Evolutionary conservation across 257 asterid species (phyloP).

Genomic region (Nemophila menziesii): DNA sequence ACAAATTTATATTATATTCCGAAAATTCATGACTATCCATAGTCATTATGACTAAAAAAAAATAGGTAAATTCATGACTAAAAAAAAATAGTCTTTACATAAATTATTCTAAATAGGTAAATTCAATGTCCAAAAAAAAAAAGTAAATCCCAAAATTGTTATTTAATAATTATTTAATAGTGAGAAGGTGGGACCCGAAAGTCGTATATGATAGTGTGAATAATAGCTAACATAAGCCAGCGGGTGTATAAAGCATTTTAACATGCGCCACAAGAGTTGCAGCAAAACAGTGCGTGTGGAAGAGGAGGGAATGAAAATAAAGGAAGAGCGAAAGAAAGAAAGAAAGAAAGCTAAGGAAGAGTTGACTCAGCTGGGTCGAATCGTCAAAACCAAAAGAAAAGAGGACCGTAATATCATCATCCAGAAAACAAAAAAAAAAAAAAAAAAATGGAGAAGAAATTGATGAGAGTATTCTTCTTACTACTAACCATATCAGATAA

Average conservation of each 20-base stretch:
- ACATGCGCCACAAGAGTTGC: conserved; percentile 41
- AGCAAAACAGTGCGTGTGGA: conserved; percentile 28
- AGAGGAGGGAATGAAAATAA: conserved; percentile 18
- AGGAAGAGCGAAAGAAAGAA: conserved; percentile 3
- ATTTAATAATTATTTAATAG: too few relatives aligned
- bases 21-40: too few relatives aligned
- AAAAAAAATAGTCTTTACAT: too few relatives aligned
- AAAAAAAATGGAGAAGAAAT: conserved; percentile 66
- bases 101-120: too few relatives aligned
- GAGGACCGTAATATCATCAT: conserved; percentile 2
- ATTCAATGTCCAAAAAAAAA: too few relatives aligned
- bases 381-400: conserved; percentile 7
- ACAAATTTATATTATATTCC: too few relatives aligned
- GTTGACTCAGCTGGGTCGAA: conserved; percentile 41
- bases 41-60: too few relatives aligned
- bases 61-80: too few relatives aligned
- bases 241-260: conserved; percentile 7
- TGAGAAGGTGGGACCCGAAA: too few relatives aligned
- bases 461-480: conserved; percentile 38
- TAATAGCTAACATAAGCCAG: conserved; percentile 22
- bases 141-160: too few relatives aligned
- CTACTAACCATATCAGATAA: conserved; percentile 8
- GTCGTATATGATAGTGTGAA: too few relatives aligned
- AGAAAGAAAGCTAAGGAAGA: conserved; percentile 12
- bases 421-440: conserved; percentile 11